Conservation (phyloP, 177 flowering plant species). For the Vitis hybrid region DNA sequence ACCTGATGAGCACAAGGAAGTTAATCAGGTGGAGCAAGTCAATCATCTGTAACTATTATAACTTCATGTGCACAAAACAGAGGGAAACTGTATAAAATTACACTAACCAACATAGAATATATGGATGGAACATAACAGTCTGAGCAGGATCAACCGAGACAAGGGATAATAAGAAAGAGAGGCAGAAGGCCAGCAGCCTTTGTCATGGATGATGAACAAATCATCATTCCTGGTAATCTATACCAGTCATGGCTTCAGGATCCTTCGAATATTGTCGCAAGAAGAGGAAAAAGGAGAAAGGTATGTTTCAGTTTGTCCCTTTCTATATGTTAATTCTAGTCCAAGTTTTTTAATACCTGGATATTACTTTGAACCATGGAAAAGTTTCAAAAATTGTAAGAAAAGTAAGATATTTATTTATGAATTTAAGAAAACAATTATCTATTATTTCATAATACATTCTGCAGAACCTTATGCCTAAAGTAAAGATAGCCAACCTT, state of each 20-base stretch:
- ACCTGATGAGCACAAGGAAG: slow-evolving; percentile 26
- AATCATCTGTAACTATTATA: not conserved
- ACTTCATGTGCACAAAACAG: not conserved
- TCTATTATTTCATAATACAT: not conserved
- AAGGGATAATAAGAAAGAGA: slow-evolving; percentile 38
- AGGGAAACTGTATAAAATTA: not conserved
- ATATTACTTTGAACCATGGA: not conserved
- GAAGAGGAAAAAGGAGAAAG: slow-evolving; percentile 61
- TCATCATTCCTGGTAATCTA: slow-evolving; percentile 59
- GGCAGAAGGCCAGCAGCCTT: slow-evolving; percentile 27
- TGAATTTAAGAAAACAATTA: not conserved
- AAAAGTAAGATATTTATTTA: not conserved
- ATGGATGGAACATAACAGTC: slow-evolving; percentile 16
- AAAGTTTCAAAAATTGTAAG: not conserved
- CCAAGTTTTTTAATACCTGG: not conserved
- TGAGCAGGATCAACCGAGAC: slow-evolving; percentile 33
- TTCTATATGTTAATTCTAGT: not conserved
- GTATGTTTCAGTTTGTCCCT: slow-evolving; percentile 18
- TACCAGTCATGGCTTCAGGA: slow-evolving; percentile 84
- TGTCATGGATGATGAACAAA: slow-evolving; percentile 68
- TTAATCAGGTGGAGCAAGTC: slow-evolving; percentile 32
- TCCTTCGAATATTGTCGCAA: slow-evolving; percentile 56
- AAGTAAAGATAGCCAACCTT: slow-evolving; percentile 47
- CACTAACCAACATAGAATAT: slow-evolving; percentile 1
- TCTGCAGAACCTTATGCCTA: slow-evolving; percentile 5